Evolutionary conservation across 2,329 filamentous ascomycete genomes (phyloP), one percentile per base, ranked within the genome.

Genomic region (Claviceps arundinis): DNA sequence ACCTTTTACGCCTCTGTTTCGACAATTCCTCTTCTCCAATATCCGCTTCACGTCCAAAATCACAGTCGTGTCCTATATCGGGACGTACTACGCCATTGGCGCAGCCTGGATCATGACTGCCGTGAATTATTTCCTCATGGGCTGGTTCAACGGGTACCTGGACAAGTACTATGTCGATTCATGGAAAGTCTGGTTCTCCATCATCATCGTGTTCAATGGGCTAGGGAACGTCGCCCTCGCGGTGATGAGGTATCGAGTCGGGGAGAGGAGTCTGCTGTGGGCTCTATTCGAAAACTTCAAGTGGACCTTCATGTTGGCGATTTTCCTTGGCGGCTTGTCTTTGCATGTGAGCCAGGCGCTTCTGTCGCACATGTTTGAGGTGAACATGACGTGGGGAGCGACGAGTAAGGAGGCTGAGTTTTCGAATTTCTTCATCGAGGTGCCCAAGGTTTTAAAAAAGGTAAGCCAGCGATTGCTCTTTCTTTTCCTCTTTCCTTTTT

Each of bases 381-480:
- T 91, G 63, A 78, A 93, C 68, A 91, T 93, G 84, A 80, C 79
- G 3, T 93, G 88, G 88, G 87, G 87, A 49, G 82, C 87, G 1
- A 94, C 89, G 0, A 78, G 82, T 42, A 94, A 94, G 70, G 89
- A 95, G 70, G 80, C 80, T 48, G 84, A 89, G 60, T 82, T 85
- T 62, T 84, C 85, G 26, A 86, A 88, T 67, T 94, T 94, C 69
- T 91, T 90, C 69, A 85, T 87, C 55, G 88, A 93, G 64, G 79
- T 90, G 17, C 84, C 85, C 37, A 85, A 85, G 64, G 85, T 94
- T 42, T 65, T 91, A 60, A 84, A 82, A 68, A 82, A 80, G 63
- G 88, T 89, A 68, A 80, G 84, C 55, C 65, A 5, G 24, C 24
- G 24, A 24, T 24, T 24, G 58, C 63, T 55, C 55, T 16, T 17